Percentiles rank a stretch among this genome's conserved stretches.
Evolutionary conservation across 331 rosid species (phyloP).

Genomic region (Arachis monticola): DNA sequence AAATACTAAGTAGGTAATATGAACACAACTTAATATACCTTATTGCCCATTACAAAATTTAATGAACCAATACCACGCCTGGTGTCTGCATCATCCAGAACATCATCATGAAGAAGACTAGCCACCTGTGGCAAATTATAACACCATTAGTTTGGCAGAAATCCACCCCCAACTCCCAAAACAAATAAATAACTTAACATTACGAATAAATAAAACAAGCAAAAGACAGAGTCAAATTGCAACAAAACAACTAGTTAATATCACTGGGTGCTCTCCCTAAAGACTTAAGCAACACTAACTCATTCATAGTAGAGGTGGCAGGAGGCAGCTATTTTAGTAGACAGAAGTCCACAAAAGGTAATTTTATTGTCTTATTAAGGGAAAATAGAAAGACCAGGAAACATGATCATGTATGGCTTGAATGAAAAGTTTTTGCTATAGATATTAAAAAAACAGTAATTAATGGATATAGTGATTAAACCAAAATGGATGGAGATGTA

Average conservation of each 20-base stretch:
- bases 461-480: too few species aligned
- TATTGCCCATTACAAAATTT: slow-evolving; percentile 87
- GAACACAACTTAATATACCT: slow-evolving; percentile 50
- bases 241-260: not conserved
- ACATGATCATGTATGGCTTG: not conserved
- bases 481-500: too few species aligned
- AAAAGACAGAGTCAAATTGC: not conserved
- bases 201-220: not conserved
- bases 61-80: slow-evolving; percentile 90
- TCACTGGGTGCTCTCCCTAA: not conserved
- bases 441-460: too few species aligned
- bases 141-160: slow-evolving; percentile 12
- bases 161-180: too few species aligned
- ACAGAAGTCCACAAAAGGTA: not conserved
- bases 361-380: slow-evolving; percentile 12
- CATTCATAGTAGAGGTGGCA: not conserved
- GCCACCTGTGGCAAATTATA: slow-evolving; percentile 67
- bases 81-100: slow-evolving; percentile 94
- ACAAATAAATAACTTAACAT: not conserved
- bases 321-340: not conserved
- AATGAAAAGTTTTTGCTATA: not conserved
- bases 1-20: too few species aligned
- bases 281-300: not conserved
- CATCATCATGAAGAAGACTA: slow-evolving; percentile 99
- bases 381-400: not conserved